A percentile compares a stretch with the other conserved stretches of the same genome.
Conservation (phyloP, 2,329 filamentous ascomycete species). For the Fusarium succisae region DNA sequence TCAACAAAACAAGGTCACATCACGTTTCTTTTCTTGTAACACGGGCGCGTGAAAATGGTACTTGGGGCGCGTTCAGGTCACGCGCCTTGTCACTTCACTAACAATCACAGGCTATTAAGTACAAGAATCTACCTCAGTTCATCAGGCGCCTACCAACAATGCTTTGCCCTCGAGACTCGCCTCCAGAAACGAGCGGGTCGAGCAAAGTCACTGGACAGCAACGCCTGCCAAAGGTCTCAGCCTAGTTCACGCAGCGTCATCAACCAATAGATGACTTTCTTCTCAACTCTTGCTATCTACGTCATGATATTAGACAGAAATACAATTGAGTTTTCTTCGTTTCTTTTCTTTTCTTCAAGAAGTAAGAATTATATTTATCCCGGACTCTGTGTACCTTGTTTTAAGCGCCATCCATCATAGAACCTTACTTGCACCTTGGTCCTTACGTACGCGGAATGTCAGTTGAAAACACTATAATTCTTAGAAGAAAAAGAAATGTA, state of each 20-base stretch:
- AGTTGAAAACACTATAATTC: not conserved
- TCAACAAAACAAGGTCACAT: conserved; percentile 33
- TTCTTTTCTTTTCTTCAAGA: not conserved
- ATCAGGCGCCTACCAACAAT: conserved; percentile 28
- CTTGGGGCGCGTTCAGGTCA: conserved; percentile 27
- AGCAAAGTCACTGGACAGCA: conserved; percentile 38
- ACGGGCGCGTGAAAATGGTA: conserved; percentile 27
- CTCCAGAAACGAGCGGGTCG: conserved; percentile 20
- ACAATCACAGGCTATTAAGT: not conserved
- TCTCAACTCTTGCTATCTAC: not conserved
- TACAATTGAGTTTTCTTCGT: not conserved
- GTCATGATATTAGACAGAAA: not conserved
- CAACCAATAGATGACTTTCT: not conserved
- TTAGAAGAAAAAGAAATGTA: not conserved
- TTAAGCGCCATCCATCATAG: not conserved
- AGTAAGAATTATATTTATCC: not conserved
- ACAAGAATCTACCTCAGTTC: conserved; percentile 7
- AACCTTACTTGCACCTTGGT: not conserved
- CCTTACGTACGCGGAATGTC: not conserved
- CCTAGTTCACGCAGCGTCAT: conserved; percentile 9
- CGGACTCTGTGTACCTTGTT: not conserved
- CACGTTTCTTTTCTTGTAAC: conserved; percentile 26
- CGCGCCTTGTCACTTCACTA: conserved; percentile 15
- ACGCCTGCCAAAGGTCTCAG: conserved; percentile 35
- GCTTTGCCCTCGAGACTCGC: conserved; percentile 19